phyloP scores from a whole-genome alignment of 331 rosid species.

The Prunus yedoensis region DNA sequence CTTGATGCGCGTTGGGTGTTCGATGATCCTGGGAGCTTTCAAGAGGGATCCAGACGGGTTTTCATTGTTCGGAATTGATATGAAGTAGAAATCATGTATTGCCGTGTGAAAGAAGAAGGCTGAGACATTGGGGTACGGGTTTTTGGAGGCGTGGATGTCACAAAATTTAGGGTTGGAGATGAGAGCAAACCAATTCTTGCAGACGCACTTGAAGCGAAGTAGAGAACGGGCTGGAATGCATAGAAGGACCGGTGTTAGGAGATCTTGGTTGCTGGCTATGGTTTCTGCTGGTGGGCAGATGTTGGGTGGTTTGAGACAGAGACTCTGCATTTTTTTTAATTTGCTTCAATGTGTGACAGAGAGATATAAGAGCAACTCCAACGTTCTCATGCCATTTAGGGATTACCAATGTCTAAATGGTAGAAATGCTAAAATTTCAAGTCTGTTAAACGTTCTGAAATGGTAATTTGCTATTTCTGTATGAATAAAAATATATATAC shows the following conservation, averaged over 20 bases:
- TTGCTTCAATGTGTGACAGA: neutral
- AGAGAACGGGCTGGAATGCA: conserved; percentile 31
- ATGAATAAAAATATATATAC: no score
- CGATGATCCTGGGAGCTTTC: conserved; percentile 19
- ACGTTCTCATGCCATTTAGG: no score
- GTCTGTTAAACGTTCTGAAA: no score
- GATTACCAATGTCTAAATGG: no score
- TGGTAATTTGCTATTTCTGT: no score
- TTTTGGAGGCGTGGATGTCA: neutral
- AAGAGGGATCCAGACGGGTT: neutral
- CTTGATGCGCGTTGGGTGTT: neutral
- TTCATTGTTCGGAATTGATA: conserved; percentile 5
- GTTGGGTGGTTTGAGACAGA: no score
- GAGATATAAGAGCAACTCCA: neutral
- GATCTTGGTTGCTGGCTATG: conserved; percentile 27
- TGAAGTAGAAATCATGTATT: neutral
- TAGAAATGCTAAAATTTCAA: no score
- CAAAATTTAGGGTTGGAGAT: conserved; percentile 26
- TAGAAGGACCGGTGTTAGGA: conserved; percentile 21
- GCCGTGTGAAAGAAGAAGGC: conserved; percentile 19
- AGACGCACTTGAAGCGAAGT: conserved; percentile 34
- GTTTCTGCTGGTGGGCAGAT: neutral
- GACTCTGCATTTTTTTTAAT: neutral
- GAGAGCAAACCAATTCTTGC: conserved; percentile 29
- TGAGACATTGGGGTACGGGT: conserved; percentile 9